Evolutionary conservation across 1,284 basidiomycete genomes (phyloP).

Genomic region (Cryptococcus deneoformans): DNA sequence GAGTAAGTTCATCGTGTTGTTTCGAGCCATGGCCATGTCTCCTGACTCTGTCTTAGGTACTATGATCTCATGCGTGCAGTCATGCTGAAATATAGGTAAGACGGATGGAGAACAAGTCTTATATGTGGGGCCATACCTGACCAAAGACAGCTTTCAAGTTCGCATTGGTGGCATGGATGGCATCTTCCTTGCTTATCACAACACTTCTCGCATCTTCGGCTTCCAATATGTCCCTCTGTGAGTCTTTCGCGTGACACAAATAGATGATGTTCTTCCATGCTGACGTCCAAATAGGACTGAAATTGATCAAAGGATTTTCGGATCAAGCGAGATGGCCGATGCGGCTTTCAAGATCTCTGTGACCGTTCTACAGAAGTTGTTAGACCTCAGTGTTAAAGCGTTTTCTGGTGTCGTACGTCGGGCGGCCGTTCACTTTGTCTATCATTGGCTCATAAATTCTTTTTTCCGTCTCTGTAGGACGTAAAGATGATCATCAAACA

Average conservation of each 20-base stretch:
- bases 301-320: slow-evolving; percentile 82
- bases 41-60: slow-evolving; percentile 50
- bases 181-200: slow-evolving; percentile 92
- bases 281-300: slow-evolving; percentile 54
- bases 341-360: slow-evolving; percentile 77
- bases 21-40: background rate
- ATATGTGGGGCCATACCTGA: background rate
- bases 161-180: slow-evolving; percentile 98
- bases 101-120: background rate
- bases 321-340: slow-evolving; percentile 61
- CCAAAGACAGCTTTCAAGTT: slow-evolving; percentile 71
- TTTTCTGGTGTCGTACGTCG: slow-evolving; percentile 65
- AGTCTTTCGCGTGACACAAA: slow-evolving; percentile 4
- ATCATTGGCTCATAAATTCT: background rate
- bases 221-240: slow-evolving; percentile 86
- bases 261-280: background rate
- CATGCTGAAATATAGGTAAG: slow-evolving; percentile 88
- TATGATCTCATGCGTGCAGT: slow-evolving; percentile 91
- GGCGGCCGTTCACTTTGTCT: background rate
- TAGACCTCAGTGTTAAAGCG: slow-evolving; percentile 60
- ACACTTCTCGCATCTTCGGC: slow-evolving; percentile 82
- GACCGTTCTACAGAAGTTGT: slow-evolving; percentile 66
- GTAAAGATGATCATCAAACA: slow-evolving; percentile 53
- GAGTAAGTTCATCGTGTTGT: slow-evolving; percentile 52
- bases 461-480: slow-evolving; percentile 4